Evolutionary conservation across 768 basidiomycete genomes (phyloP).

Genomic region (Podaxis sp.): DNA sequence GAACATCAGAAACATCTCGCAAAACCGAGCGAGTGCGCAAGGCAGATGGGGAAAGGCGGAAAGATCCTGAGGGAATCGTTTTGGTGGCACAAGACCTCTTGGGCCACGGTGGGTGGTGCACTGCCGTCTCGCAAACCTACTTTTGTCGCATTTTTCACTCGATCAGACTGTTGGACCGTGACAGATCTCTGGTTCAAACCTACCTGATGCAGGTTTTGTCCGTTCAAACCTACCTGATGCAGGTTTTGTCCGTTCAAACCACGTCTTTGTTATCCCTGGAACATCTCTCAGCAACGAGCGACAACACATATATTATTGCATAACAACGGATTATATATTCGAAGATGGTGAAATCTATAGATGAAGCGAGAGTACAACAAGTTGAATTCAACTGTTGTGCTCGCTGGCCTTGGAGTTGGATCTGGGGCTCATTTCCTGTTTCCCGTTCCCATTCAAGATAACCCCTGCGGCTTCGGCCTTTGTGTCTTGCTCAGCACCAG

Average conservation of each 20-base stretch:
- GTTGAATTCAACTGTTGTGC: neutral
- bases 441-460: neutral
- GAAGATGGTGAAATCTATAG: too few relatives aligned
- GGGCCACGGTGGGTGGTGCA: neutral
- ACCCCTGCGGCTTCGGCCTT: slow-evolving; percentile 16
- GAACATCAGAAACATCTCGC: neutral
- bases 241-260: neutral
- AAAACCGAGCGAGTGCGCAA: neutral
- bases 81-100: slow-evolving; percentile 4
- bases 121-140: neutral
- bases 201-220: neutral
- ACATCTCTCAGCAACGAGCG: neutral
- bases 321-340: too few relatives aligned
- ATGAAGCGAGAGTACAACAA: too few relatives aligned
- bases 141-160: neutral
- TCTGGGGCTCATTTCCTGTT: neutral
- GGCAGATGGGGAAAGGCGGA: neutral
- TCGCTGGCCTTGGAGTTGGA: neutral
- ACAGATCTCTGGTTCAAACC: neutral
- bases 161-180: neutral
- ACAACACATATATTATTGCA: neutral
- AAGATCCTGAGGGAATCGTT: neutral
- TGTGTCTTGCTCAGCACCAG: slow-evolving; percentile 8
- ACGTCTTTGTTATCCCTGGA: neutral
- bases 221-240: neutral